Evolutionary conservation across 768 basidiomycete species (phyloP).

Genomic region (Boletus patriciae): DNA sequence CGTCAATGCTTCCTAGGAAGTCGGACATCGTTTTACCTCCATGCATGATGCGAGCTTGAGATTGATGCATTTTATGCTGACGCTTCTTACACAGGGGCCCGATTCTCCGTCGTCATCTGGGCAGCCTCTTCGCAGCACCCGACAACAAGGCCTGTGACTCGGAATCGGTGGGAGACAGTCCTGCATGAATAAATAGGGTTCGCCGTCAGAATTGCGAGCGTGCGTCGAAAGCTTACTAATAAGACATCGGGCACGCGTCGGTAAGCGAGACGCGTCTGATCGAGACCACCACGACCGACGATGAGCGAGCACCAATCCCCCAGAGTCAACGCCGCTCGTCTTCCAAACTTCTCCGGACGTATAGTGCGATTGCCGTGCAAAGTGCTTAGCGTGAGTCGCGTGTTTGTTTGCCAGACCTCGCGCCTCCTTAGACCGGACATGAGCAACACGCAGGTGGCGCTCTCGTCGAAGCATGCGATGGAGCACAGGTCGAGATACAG

Average conservation of each 20-base stretch:
- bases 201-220: no score
- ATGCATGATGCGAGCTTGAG: no score
- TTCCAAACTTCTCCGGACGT: constrained; percentile 51
- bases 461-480: constrained; percentile 66
- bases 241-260: constrained; percentile 6
- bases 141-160: no score
- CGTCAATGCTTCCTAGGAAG: no score
- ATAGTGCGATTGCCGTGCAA: constrained; percentile 64
- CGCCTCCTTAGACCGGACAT: background rate
- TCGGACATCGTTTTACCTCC: no score
- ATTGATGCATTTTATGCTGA: no score
- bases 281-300: constrained; percentile 1
- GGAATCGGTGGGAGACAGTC: no score
- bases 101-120: no score
- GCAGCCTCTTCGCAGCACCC: no score
- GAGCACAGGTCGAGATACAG: constrained; percentile 54
- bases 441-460: constrained; percentile 45
- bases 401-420: background rate
- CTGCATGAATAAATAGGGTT: no score
- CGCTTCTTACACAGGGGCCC: no score
- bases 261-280: constrained; percentile 7
- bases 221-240: no score
- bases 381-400: constrained; percentile 48
- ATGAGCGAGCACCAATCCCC: constrained; percentile 37
- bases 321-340: constrained; percentile 63